phyloP scores from a whole-genome alignment of 2,329 filamentous ascomycete species.

The Colletotrichum abscissum region DNA sequence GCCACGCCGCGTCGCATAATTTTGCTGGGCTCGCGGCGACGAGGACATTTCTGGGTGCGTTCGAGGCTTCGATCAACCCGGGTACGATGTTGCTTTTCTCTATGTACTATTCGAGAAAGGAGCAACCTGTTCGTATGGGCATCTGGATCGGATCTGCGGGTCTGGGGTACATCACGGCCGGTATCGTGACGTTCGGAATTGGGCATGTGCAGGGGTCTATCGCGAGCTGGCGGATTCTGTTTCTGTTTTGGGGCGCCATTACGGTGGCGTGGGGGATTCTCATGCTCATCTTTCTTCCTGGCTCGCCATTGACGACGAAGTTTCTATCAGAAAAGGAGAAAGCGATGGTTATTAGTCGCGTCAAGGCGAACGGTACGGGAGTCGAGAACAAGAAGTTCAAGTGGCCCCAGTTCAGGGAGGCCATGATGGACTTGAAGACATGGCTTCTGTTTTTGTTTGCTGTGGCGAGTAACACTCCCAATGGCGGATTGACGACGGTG shows the following conservation, averaged over 20 bases:
- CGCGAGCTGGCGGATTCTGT: constrained; percentile 60
- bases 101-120: constrained; percentile 59
- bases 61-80: constrained; percentile 48
- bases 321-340: constrained; percentile 72
- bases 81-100: constrained; percentile 58
- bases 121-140: constrained; percentile 72
- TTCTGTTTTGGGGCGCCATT: constrained; percentile 70
- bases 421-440: constrained; percentile 59
- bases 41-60: constrained; percentile 37
- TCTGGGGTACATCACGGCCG: constrained; percentile 66
- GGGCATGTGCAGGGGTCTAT: constrained; percentile 57
- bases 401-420: constrained; percentile 70
- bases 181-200: constrained; percentile 65
- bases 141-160: constrained; percentile 75
- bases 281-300: constrained; percentile 66
- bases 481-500: constrained; percentile 45
- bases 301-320: constrained; percentile 67
- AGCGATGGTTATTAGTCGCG: constrained; percentile 74
- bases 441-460: constrained; percentile 71
- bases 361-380: constrained; percentile 80
- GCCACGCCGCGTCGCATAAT: constrained; percentile 37
- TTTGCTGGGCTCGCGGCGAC: constrained; percentile 35
- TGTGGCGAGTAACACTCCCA: constrained; percentile 72
- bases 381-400: constrained; percentile 80
- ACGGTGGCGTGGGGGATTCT: constrained; percentile 68